Percentiles rank a stretch among this genome's conserved stretches.
Evolutionary conservation across 2,329 filamentous ascomycete species (phyloP).

Genomic region (Penicillium sp.): DNA sequence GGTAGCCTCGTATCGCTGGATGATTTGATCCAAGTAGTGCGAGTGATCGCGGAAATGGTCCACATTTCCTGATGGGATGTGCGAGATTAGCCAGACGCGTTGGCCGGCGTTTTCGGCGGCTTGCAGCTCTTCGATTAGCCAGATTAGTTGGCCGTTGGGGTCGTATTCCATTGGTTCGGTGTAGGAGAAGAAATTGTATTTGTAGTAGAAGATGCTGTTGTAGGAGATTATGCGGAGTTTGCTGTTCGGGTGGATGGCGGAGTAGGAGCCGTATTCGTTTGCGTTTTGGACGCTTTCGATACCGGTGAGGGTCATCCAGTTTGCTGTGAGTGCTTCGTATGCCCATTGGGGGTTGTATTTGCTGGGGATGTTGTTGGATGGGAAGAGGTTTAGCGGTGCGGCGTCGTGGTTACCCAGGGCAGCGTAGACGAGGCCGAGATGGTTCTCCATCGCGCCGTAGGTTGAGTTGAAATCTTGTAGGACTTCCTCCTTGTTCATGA

Average conservation of each 20-base stretch:
- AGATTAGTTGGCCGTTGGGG: slow-evolving; percentile 59
- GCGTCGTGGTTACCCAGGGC: slow-evolving; percentile 65
- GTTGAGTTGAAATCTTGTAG: slow-evolving; percentile 51
- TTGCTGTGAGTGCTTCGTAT: slow-evolving; percentile 56
- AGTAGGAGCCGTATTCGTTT: slow-evolving; percentile 57
- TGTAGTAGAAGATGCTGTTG: slow-evolving; percentile 66
- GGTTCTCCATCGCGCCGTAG: slow-evolving; percentile 54
- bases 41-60: slow-evolving; percentile 61
- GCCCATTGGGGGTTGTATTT: slow-evolving; percentile 58
- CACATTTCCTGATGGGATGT: slow-evolving; percentile 60
- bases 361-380: slow-evolving; percentile 47
- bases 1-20: slow-evolving; percentile 60
- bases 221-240: slow-evolving; percentile 65
- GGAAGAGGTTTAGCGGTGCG: slow-evolving; percentile 60
- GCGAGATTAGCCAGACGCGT: slow-evolving; percentile 64
- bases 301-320: slow-evolving; percentile 59
- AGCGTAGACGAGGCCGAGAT: slow-evolving; percentile 56
- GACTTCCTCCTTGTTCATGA: slow-evolving; percentile 42
- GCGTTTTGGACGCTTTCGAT: slow-evolving; percentile 42
- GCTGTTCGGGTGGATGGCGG: slow-evolving; percentile 51
- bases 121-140: slow-evolving; percentile 61
- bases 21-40: slow-evolving; percentile 60
- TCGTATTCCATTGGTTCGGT: slow-evolving; percentile 58
- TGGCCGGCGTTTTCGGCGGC: slow-evolving; percentile 59
- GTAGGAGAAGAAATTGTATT: slow-evolving; percentile 64